Conservation (phyloP, 129 eudicot genomes). For the Chrysanthemum lavandulifolium region DNA sequence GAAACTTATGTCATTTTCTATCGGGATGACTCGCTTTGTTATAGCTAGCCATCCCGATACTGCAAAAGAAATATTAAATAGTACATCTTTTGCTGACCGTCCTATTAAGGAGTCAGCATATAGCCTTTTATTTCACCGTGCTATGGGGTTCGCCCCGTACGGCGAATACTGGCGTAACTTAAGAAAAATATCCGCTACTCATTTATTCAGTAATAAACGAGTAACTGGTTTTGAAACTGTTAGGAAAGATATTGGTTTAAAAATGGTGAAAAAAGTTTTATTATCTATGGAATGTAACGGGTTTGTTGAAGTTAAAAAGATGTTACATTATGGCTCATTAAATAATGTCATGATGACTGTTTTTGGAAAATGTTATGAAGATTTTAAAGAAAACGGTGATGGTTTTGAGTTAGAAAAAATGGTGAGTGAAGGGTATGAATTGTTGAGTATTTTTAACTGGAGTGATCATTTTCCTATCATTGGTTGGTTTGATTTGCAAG, state of each 20-base stretch:
- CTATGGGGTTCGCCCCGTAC: slow-evolving; percentile 94
- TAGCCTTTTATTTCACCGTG: slow-evolving; percentile 72
- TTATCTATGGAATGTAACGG: slow-evolving; percentile 44
- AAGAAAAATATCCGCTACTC: slow-evolving; percentile 64
- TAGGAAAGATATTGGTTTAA: slow-evolving; percentile 49
- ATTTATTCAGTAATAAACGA: slow-evolving; percentile 68
- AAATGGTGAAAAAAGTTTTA: slow-evolving; percentile 47
- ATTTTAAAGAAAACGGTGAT: slow-evolving; percentile 9
- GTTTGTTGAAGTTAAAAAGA: slow-evolving; percentile 52
- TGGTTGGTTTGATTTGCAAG: slow-evolving; percentile 76
- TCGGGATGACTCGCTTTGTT: slow-evolving; percentile 75
- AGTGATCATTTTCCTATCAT: slow-evolving; percentile 77
- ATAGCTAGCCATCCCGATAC: slow-evolving; percentile 71
- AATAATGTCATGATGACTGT: slow-evolving; percentile 92
- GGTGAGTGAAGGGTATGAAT: slow-evolving; percentile 92
- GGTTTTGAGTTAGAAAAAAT: slow-evolving; percentile 47
- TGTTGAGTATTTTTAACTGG: slow-evolving; percentile 82
- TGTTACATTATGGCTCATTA: slow-evolving; percentile 72
- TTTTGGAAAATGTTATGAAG: slow-evolving; percentile 54
- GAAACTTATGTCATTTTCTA: slow-evolving; percentile 72
- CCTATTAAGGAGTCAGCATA: slow-evolving; percentile 90
- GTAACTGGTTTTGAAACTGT: slow-evolving; percentile 41
- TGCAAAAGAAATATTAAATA: slow-evolving; percentile 63
- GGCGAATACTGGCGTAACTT: slow-evolving; percentile 88
- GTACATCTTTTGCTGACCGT: slow-evolving; percentile 75